phyloP scores from a whole-genome alignment of 139 green algal species.

The Chlorella ohadii region DNA sequence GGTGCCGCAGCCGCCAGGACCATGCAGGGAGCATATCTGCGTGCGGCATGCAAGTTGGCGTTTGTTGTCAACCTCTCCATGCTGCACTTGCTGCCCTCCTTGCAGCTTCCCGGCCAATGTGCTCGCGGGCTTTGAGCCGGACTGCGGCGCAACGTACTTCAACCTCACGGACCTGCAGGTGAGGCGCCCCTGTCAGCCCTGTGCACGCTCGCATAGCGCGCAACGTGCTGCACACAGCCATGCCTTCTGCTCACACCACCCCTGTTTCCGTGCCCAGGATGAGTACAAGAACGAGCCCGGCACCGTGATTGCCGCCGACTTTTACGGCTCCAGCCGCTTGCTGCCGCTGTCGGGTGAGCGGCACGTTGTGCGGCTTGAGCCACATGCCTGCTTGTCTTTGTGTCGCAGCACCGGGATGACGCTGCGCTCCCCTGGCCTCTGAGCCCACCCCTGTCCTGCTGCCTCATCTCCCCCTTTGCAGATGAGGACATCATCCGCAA shows the following conservation, averaged over 20 bases:
- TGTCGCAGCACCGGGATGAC: neutral
- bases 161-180: conserved; percentile 88
- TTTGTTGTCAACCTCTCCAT: neutral
- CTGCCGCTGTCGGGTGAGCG: conserved; percentile 69
- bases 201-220: neutral
- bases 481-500: conserved; percentile 79
- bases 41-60: too few species aligned
- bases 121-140: conserved; percentile 78
- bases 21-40: too few species aligned
- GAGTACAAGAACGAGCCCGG: conserved; percentile 80
- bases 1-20: too few species aligned
- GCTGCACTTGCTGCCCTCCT: neutral
- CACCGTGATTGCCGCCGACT: conserved; percentile 88
- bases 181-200: neutral
- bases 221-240: neutral
- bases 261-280: conserved; percentile 75
- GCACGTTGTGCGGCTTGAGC: neutral
- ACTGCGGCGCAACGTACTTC: conserved; percentile 88
- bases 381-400: neutral
- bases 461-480: neutral
- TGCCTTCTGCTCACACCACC: too few species aligned
- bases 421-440: neutral
- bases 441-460: neutral
- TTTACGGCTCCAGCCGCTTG: conserved; percentile 84
- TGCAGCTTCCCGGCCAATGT: conserved; percentile 83